Conservation (phyloP, 371 early-diverging fungal species). For the Gilbertella persicaria region DNA sequence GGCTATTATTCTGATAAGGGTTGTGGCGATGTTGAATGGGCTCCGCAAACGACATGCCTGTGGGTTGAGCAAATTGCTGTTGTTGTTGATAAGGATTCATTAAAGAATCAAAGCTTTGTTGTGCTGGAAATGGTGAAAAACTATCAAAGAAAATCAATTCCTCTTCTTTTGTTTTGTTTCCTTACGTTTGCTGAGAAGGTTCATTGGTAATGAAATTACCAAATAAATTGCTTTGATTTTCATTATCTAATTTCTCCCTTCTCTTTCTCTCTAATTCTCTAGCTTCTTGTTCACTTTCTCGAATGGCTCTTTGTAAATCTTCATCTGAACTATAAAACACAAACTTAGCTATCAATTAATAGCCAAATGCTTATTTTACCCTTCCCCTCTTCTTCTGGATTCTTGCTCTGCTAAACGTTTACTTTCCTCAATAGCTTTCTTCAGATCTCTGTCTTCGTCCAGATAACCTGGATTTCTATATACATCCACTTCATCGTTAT, state of each 20-base stretch:
- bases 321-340: constrained; percentile 24
- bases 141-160: background rate
- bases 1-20: too few species aligned
- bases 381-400: constrained; percentile 39
- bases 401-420: constrained; percentile 68
- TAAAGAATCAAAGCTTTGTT: constrained; percentile 22
- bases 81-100: constrained; percentile 58
- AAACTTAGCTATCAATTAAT: background rate
- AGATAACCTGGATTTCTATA: constrained; percentile 52
- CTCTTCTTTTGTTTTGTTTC: background rate
- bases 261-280: constrained; percentile 22
- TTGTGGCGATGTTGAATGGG: constrained; percentile 5
- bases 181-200: constrained; percentile 10
- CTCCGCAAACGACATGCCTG: constrained; percentile 38
- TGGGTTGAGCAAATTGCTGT: constrained; percentile 49
- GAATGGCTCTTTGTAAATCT: constrained; percentile 33
- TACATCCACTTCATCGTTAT: constrained; percentile 28
- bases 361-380: constrained; percentile 9
- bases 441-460: constrained; percentile 82
- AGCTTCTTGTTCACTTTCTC: constrained; percentile 23
- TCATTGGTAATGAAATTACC: constrained; percentile 4
- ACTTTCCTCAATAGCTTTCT: constrained; percentile 85
- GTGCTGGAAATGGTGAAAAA: constrained; percentile 22
- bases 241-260: constrained; percentile 9
- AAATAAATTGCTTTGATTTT: constrained; percentile 47